These are phyloP conservation scores for Xylariaceae sp. DNA, from an alignment of 2,329 filamentous ascomycete species.

Conservation along the genomic window DNA sequence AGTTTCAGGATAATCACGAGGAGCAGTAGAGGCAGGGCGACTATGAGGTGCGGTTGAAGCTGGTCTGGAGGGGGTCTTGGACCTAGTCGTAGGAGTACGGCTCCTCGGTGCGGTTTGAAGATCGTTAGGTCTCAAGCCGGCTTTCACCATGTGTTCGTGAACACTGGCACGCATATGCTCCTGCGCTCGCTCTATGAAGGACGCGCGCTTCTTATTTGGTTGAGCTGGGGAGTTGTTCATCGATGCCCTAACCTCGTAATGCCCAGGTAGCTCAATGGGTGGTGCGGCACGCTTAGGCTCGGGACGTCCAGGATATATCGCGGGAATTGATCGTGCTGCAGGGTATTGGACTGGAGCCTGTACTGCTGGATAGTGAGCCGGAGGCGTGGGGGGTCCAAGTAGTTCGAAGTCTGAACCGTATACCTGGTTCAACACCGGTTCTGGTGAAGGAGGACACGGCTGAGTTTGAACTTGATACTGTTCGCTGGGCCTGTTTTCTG, in stretches of 20 bases:
- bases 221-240: conserved; percentile 1
- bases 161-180: conserved; percentile 6
- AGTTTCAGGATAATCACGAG: no score
- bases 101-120: conserved; percentile 17
- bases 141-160: conserved; percentile 14
- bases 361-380: not conserved
- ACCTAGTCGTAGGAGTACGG: not conserved
- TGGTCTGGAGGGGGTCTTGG: no score
- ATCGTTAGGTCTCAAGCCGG: conserved; percentile 10
- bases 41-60: no score
- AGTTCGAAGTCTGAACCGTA: no score
- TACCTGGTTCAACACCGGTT: no score
- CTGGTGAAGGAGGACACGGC: no score
- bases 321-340: not conserved
- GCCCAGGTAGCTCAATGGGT: conserved; percentile 7
- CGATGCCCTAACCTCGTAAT: conserved; percentile 15
- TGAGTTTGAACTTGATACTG: no score
- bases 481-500: no score
- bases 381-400: no score
- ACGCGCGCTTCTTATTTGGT: conserved; percentile 9
- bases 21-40: no score
- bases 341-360: not conserved
- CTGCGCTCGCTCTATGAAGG: conserved; percentile 17
- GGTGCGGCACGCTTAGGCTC: not conserved
- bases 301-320: no score